A percentile compares a stretch with the other conserved stretches of the same genome.
These are phyloP conservation scores for Ophiognomonia clavigignenti-juglandacearum DNA, from an alignment of 2,329 filamentous ascomycete genomes.

Conservation along the genomic window DNA sequence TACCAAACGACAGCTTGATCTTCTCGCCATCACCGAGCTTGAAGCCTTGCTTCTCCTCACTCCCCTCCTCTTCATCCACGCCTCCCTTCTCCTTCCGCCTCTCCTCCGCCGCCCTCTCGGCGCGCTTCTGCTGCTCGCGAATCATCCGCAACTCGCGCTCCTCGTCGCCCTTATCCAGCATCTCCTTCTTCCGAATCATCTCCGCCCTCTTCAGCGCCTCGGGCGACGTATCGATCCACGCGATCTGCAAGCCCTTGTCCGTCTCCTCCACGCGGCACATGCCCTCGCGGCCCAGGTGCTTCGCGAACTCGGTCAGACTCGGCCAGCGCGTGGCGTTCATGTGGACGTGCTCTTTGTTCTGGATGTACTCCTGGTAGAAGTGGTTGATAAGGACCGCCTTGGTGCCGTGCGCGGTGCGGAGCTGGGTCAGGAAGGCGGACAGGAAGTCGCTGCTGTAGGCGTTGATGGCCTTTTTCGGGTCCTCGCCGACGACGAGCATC, in stretches of 20 bases:
- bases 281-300: conserved; percentile 78
- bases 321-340: conserved; percentile 93
- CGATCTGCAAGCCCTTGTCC: conserved; percentile 76
- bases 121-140: conserved; percentile 75
- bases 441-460: conserved; percentile 77
- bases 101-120: conserved; percentile 54
- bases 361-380: conserved; percentile 94
- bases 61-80: conserved; percentile 38
- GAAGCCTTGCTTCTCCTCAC: conserved; percentile 40
- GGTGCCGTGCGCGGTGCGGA: conserved; percentile 83
- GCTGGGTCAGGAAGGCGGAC: conserved; percentile 69
- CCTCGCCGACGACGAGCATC: conserved; percentile 82
- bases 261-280: conserved; percentile 88
- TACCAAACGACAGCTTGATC: conserved; percentile 65
- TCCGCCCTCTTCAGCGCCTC: conserved; percentile 79
- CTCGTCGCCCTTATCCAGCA: conserved; percentile 86
- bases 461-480: conserved; percentile 78
- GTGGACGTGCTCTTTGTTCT: conserved; percentile 81
- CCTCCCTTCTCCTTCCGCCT: conserved; percentile 32
- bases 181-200: conserved; percentile 75
- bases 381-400: conserved; percentile 86
- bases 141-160: conserved; percentile 82
- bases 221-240: conserved; percentile 88
- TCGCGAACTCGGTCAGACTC: conserved; percentile 83
- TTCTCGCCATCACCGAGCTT: conserved; percentile 69